Percentiles rank a stretch among this genome's conserved stretches.
These are phyloP conservation scores for Plasmodium coatneyi DNA, from an alignment of 169 alveolate genomes.

Conservation along the genomic window DNA sequence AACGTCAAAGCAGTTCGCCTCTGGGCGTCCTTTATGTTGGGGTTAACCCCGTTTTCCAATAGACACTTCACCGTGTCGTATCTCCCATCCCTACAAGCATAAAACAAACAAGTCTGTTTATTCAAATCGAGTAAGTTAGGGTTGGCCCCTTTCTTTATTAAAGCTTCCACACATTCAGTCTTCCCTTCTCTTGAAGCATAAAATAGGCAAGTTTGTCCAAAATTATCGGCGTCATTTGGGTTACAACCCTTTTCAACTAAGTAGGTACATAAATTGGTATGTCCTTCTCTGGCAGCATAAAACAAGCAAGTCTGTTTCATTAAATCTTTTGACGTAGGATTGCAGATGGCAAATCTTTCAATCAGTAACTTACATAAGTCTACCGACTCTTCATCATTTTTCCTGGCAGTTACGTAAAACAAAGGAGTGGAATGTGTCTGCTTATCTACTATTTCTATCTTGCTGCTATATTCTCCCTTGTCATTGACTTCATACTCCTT, in stretches of 20 bases:
- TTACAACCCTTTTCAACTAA: constrained; percentile 90
- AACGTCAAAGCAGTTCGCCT: constrained; percentile 91
- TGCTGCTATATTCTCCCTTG: constrained; percentile 41
- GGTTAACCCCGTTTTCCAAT: constrained; percentile 90
- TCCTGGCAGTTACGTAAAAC: constrained; percentile 89
- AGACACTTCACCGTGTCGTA: constrained; percentile 90
- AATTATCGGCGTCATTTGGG: constrained; percentile 91
- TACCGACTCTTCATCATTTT: constrained; percentile 89
- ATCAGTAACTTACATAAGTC: constrained; percentile 87
- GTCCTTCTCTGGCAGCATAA: constrained; percentile 96
- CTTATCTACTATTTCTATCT: constrained; percentile 76
- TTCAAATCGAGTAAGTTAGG: constrained; percentile 90
- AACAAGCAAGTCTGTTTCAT: constrained; percentile 93
- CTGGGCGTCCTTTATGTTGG: constrained; percentile 89
- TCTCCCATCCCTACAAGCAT: constrained; percentile 94
- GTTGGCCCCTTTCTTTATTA: constrained; percentile 89
- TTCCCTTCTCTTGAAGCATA: constrained; percentile 95
- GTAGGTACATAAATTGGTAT: constrained; percentile 86
- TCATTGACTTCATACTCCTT: constrained; percentile 58
- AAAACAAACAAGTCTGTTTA: constrained; percentile 92
- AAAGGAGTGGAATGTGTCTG: constrained; percentile 87
- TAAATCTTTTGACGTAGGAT: constrained; percentile 87
- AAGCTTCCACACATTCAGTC: constrained; percentile 83
- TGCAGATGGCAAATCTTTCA: constrained; percentile 84
- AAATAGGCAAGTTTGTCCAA: constrained; percentile 92